Evolutionary conservation across 2,329 filamentous ascomycete species (phyloP), one percentile per base, ranked within the genome.

Genomic region (Aspergillus sergii): DNA sequence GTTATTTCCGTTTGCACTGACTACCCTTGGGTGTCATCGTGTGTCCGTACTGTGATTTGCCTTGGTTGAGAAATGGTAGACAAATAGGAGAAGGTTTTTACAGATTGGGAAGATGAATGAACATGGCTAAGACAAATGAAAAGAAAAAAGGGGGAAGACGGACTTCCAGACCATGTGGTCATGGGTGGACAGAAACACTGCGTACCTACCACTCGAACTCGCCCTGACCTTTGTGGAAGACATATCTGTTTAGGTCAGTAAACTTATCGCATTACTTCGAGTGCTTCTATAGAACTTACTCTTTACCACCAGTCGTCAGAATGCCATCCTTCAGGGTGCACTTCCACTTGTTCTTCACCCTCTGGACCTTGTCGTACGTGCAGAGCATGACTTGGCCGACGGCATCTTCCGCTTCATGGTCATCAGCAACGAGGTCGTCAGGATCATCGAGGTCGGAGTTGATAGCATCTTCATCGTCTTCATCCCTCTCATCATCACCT

Each of bases 281-380:
- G 28, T 30, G 9, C 48, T 32, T 16, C 48, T 10, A 11, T 7
- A 36, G n/a, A 41, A 83, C 86, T 78, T 79, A 90, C 85, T 99
- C 95, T 80, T 92, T 96, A 70, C 93, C 92, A 69, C 94, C 94
- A 43, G 96, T 93, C 51, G 92, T 96, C 69, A 99, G 85, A 21
- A 99, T 92, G 23, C 95, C 95, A 73, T 99, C 95, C 82, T 98
- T 98, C 67, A 99, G 88, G 1, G 93, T 94, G 81, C 95, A 99
- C 91, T 99, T 99, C 92, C 92, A 95, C 87, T 95, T 99, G 82
- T 98, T 99, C 89, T 99, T 99, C 73, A 98, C 95, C 55, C 95
- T 87, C 81, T 98, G 94, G 11, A 99, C 95, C 83, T 99, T 99
- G 83, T 99, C 95, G 77, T 99, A 99, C 76, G 96, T 97, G 83